Evolutionary conservation across 768 basidiomycete genomes (phyloP).

Genomic region (Russula brevipes): DNA sequence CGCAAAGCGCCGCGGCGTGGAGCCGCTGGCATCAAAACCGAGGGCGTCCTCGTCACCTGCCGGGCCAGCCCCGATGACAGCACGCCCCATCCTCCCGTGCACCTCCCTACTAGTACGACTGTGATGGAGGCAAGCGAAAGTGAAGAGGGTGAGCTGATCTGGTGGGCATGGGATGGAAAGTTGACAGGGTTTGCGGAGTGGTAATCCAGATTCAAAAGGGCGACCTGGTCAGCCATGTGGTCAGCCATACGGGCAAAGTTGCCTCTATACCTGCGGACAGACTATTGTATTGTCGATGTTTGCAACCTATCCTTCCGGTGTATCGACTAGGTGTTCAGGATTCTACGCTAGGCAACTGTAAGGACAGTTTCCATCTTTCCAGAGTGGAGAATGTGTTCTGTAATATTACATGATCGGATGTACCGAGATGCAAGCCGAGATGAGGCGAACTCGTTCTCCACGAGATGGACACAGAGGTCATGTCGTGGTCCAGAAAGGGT

Average conservation of each 20-base stretch:
- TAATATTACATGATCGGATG: no score
- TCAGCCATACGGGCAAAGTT: no score
- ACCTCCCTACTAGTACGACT: neutral
- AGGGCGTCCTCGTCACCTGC: slow-evolving; percentile 42
- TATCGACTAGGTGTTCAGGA: neutral
- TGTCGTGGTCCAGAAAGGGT: no score
- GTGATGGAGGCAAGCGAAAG: slow-evolving; percentile 28
- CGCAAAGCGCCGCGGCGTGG: slow-evolving; percentile 22
- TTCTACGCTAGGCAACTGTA: neutral
- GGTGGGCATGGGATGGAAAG: slow-evolving; percentile 51
- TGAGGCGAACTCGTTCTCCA: no score
- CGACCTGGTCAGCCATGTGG: neutral
- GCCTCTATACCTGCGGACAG: slow-evolving; percentile 1
- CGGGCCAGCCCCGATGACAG: slow-evolving; percentile 16
- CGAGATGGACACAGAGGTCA: no score
- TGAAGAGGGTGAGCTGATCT: slow-evolving; percentile 46
- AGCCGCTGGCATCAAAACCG: slow-evolving; percentile 29
- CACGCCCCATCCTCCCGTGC: neutral
- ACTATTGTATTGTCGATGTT: slow-evolving; percentile 2
- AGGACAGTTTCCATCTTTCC: no score
- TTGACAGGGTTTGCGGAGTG: slow-evolving; percentile 45
- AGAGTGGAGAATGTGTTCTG: no score
- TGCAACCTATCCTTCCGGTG: neutral
- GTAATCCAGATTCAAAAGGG: slow-evolving; percentile 26
- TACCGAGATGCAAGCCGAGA: no score